Percentiles rank a stretch among this genome's conserved stretches.
phyloP scores from a whole-genome alignment of 2,329 filamentous ascomycete genomes.

The Alternaria postmessia region DNA sequence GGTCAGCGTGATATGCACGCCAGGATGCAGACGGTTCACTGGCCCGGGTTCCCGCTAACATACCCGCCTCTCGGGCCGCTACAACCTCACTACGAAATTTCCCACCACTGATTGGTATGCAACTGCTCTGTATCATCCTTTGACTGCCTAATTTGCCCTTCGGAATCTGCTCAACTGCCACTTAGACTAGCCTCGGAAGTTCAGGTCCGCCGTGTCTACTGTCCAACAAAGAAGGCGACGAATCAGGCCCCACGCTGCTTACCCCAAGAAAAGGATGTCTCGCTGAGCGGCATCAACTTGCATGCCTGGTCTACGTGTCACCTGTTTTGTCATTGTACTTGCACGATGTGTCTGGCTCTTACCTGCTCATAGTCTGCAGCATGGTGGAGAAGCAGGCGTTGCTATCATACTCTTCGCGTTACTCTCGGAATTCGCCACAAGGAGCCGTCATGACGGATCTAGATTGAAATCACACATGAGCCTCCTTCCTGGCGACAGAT shows the following conservation, averaged over 20 bases:
- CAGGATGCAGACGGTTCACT: constrained; percentile 23
- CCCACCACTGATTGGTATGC: constrained; percentile 41
- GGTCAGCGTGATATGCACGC: constrained; percentile 35
- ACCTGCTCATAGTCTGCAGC: constrained; percentile 12
- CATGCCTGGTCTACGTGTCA: constrained; percentile 32
- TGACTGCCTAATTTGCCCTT: constrained; percentile 30
- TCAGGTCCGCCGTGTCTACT: constrained; percentile 47
- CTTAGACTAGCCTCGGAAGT: constrained; percentile 41
- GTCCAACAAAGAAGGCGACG: constrained; percentile 24
- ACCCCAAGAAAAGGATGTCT: constrained; percentile 28
- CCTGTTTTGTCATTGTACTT: constrained; percentile 25
- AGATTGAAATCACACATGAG: constrained; percentile 40
- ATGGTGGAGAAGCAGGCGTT: constrained; percentile 22
- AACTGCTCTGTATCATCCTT: constrained; percentile 4
- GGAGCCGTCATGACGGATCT: constrained; percentile 38
- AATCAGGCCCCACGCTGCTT: constrained; percentile 35
- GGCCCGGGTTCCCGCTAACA: constrained; percentile 41
- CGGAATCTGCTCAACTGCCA: constrained; percentile 24
- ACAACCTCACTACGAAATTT: constrained; percentile 41
- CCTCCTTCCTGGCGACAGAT: constrained; percentile 33
- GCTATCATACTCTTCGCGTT: constrained; percentile 22
- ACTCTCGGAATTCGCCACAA: constrained; percentile 38
- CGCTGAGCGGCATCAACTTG: constrained; percentile 29
- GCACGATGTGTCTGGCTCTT: constrained; percentile 30
- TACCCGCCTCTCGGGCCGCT: constrained; percentile 41